These are phyloP conservation scores for Penstemon newberryi DNA, from an alignment of 257 asterid genomes.

Conservation along the genomic window DNA sequence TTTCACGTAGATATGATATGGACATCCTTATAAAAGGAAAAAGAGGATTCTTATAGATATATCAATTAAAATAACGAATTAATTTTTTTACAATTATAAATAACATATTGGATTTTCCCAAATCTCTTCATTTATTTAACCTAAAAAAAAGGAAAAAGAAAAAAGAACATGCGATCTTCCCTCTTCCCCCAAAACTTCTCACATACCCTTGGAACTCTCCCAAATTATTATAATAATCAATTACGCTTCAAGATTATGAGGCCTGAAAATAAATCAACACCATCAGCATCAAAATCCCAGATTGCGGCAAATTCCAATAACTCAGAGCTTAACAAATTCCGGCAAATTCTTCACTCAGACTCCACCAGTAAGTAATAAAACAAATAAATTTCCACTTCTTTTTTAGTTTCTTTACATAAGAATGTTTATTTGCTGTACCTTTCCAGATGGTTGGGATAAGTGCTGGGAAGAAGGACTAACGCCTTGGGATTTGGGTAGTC, in stretches of 20 bases:
- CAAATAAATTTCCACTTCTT: conserved; percentile 3
- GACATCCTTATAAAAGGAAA: too few species aligned
- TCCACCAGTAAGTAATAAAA: conserved; percentile 38
- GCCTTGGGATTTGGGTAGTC: conserved; percentile 90
- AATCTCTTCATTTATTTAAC: too few species aligned
- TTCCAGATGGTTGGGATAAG: conserved; percentile 71
- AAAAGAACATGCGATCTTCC: conserved; percentile 27
- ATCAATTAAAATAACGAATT: too few species aligned
- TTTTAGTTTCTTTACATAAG: neutral
- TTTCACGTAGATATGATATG: too few species aligned
- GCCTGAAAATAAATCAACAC: conserved; percentile 1
- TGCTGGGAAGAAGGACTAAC: conserved; percentile 79
- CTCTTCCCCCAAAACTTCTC: conserved; percentile 14
- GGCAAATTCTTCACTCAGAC: conserved; percentile 44
- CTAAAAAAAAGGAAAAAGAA: too few species aligned
- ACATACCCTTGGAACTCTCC: conserved; percentile 14
- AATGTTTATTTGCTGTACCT: neutral
- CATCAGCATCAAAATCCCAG: conserved; percentile 12
- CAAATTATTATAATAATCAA: conserved; percentile 10
- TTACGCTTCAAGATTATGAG: conserved; percentile 29
- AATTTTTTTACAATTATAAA: too few species aligned
- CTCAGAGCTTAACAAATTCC: conserved; percentile 41
- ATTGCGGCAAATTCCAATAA: neutral
- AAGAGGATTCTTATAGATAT: too few species aligned
- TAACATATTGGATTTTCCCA: too few species aligned